Evolutionary conservation across 148 eudicot genomes (phyloP).

Genomic region (Persicaria tinctoria): DNA sequence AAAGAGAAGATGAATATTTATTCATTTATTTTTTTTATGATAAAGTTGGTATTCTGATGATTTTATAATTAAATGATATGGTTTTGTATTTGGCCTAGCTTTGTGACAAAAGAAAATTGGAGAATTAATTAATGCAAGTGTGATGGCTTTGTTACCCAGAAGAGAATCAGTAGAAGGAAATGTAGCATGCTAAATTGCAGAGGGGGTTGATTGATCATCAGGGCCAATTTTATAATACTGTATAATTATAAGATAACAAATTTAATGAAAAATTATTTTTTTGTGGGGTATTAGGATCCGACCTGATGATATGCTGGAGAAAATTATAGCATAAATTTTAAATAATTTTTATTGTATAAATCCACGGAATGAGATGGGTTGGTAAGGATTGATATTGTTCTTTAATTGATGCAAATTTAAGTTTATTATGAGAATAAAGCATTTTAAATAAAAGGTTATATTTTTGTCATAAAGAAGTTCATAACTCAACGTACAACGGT

Average conservation of each 20-base stretch:
- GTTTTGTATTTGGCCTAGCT: conserved; percentile 2
- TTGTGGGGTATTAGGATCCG: conserved; percentile 7
- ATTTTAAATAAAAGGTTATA: too few species aligned
- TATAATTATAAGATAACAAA: not conserved
- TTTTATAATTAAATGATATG: not conserved
- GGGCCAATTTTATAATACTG: not conserved
- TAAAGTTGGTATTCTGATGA: conserved; percentile 10
- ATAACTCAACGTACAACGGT: too few species aligned
- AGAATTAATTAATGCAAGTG: not conserved
- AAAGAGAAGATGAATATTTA: too few species aligned
- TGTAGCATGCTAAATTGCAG: conserved; percentile 12
- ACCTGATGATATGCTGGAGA: conserved; percentile 10
- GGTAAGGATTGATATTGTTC: too few species aligned
- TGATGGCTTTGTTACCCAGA: not conserved
- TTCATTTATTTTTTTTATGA: conserved; percentile 1
- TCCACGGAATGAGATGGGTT: not conserved
- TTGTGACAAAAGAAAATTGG: not conserved
- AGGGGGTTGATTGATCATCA: conserved; percentile 2
- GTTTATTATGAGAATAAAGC: too few species aligned
- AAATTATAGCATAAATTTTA: not conserved
- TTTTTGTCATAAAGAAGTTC: too few species aligned
- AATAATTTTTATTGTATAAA: not conserved
- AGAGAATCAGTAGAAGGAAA: conserved; percentile 8
- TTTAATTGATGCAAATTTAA: too few species aligned
- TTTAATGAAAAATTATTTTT: not conserved